Conservation (phyloP, 441 rosid species). For the Hypseocharis bilobata region DNA sequence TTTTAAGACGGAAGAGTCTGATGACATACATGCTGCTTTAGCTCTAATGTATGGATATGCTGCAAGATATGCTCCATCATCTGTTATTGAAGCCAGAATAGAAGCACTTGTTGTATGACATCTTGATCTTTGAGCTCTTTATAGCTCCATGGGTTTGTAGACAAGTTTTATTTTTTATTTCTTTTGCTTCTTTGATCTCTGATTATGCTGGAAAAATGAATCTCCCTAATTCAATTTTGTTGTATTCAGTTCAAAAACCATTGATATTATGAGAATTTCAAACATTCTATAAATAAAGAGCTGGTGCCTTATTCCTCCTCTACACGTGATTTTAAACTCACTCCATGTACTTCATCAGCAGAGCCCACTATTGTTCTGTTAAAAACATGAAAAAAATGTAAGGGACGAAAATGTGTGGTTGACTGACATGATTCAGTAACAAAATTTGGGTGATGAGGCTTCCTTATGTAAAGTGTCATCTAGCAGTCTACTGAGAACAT, state of each 20-base stretch:
- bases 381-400: not conserved
- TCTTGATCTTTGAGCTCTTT: slow-evolving; percentile 20
- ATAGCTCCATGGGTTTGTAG: slow-evolving; percentile 1
- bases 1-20: slow-evolving; percentile 75
- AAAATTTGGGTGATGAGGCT: not conserved
- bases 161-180: slow-evolving; percentile 10
- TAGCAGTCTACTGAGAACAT: slow-evolving; percentile 1
- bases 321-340: not conserved
- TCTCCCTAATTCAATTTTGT: not conserved
- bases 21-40: slow-evolving; percentile 97
- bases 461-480: not conserved
- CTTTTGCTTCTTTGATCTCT: slow-evolving; percentile 6
- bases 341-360: not conserved
- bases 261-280: not conserved
- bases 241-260: not conserved
- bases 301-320: not conserved
- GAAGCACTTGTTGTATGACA: slow-evolving; percentile 88
- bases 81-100: slow-evolving; percentile 97
- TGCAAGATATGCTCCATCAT: slow-evolving; percentile 93
- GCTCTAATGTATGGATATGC: slow-evolving; percentile 99
- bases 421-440: not conserved
- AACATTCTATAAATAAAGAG: not conserved
- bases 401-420: slow-evolving; percentile 5
- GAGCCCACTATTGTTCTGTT: slow-evolving; percentile 4
- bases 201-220: slow-evolving; percentile 7